Conservation (phyloP, 2,329 filamentous ascomycete genomes). For the Chaetomiaceae sp. region DNA sequence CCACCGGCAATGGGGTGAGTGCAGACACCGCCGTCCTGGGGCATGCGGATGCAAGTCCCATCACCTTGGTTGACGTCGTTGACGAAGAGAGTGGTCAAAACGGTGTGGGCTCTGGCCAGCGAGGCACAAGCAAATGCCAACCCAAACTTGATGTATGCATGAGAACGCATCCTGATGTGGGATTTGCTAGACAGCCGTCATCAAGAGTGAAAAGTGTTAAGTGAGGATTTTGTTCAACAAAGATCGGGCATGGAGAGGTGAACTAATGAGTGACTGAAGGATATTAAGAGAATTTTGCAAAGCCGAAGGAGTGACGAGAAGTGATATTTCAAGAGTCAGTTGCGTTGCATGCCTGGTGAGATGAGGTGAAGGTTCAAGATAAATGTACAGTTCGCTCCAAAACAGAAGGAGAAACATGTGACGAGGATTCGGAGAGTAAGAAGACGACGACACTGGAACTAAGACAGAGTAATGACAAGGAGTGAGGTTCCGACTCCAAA, state of each 20-base stretch:
- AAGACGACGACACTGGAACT: background rate
- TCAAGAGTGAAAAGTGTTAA: no score
- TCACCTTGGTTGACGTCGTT: conserved; percentile 60
- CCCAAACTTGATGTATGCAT: conserved; percentile 27
- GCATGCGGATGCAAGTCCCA: conserved; percentile 66
- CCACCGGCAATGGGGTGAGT: conserved; percentile 50
- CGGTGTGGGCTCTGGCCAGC: conserved; percentile 49
- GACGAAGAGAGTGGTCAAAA: conserved; percentile 59
- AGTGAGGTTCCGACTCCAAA: background rate
- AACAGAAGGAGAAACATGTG: background rate
- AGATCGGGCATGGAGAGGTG: background rate
- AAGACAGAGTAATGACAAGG: background rate
- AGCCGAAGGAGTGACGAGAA: conserved; percentile 5
- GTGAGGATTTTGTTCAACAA: no score
- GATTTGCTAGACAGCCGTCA: conserved; percentile 2
- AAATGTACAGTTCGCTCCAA: background rate
- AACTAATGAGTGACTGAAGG: background rate
- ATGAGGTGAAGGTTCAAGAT: background rate
- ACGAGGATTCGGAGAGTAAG: background rate
- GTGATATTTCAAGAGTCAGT: background rate
- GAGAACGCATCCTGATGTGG: conserved; percentile 32
- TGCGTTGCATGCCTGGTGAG: background rate
- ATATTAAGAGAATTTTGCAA: background rate
- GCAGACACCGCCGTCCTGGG: conserved; percentile 42
- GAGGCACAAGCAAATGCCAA: conserved; percentile 33